These are phyloP conservation scores for Trametes maxima DNA, from an alignment of 768 basidiomycete genomes.

Conservation along the genomic window DNA sequence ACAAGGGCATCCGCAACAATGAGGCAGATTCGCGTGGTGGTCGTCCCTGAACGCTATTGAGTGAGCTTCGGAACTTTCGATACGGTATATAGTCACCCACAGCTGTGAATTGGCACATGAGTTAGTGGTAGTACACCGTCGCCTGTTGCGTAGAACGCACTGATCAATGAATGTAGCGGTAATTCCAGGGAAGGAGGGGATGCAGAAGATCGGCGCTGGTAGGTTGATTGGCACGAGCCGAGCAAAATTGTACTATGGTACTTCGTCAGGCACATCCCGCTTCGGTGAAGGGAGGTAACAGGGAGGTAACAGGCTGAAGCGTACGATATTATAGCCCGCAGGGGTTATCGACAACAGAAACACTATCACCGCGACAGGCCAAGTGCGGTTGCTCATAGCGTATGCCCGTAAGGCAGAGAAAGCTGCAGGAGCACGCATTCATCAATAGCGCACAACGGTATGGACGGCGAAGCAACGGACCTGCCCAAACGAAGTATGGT, in stretches of 20 bases:
- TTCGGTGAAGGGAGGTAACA: neutral
- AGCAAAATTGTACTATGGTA: neutral
- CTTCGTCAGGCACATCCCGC: neutral
- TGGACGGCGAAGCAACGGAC: neutral
- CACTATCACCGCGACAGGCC: neutral
- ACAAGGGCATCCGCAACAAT: constrained; percentile 14
- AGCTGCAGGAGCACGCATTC: neutral
- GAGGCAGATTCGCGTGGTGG: constrained; percentile 8
- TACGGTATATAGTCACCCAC: too few species aligned
- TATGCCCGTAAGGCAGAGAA: constrained; percentile 8
- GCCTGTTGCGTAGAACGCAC: neutral
- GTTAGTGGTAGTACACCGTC: too few species aligned
- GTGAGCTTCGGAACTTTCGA: neutral
- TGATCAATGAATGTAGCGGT: constrained; percentile 1
- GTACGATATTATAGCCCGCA: neutral
- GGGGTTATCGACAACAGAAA: neutral
- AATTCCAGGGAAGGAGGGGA: neutral
- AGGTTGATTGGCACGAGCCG: constrained; percentile 5
- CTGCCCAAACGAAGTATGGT: constrained; percentile 7
- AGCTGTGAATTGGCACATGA: too few species aligned
- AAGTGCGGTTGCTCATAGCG: constrained; percentile 10
- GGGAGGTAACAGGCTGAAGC: neutral
- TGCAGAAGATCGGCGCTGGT: constrained; percentile 1
- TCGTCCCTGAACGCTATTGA: neutral
- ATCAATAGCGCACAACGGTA: neutral